Base-by-base conservation (phyloP, 1,284 basidiomycete species). In the Leccinum pachyderme region DNA sequence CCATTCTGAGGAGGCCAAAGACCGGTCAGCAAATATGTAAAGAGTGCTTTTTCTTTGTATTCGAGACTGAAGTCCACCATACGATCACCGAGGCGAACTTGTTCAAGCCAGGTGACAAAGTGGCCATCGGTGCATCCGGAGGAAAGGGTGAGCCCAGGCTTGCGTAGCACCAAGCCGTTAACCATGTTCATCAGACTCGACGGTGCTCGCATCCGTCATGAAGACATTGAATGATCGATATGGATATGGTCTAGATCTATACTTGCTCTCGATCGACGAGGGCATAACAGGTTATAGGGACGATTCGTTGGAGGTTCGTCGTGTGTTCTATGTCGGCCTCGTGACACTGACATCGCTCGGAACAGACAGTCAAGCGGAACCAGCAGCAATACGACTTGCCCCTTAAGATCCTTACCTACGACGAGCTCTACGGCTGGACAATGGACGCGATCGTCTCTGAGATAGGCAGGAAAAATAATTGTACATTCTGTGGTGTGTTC, bases 401-500 rank as follows among this genome's bases (percentile, higher is more conserved):
- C 1, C 82, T 99, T 49, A 98, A 96, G 76, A 97, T 99, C 57
- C 79, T 99, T 12, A 93, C 92, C 0, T 99, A 99, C 65, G 86
- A 93, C 57, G 95, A 98, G 64, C 81, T 99, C 5, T 99, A 99
- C 63, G 96, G 96, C 12, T 99, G 97, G 97, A 99, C 96, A 1
- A 99, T 99, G 96, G 96, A 99, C 68, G 82, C 86, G 18, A 94
- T 99, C 53, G 97, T 99, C 33, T 82, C 87, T 25, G 87, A 95
- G 67, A 86, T 98, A 25, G 96, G 96, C n/a, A 86, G 86, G 73
- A 96, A 95, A 79, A 98, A 98, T 67, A 99, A 99, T 67, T 99
- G 96, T 73, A 99, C 96, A 0, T 99, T 98, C 72, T 99, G 96
- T 69, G 96, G 96, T 25, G 96, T 99, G 3, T 99, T 99, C 68